Evolutionary conservation across 2,329 filamentous ascomycete genomes (phyloP).

Genomic region (Paecilomyces sp.): DNA sequence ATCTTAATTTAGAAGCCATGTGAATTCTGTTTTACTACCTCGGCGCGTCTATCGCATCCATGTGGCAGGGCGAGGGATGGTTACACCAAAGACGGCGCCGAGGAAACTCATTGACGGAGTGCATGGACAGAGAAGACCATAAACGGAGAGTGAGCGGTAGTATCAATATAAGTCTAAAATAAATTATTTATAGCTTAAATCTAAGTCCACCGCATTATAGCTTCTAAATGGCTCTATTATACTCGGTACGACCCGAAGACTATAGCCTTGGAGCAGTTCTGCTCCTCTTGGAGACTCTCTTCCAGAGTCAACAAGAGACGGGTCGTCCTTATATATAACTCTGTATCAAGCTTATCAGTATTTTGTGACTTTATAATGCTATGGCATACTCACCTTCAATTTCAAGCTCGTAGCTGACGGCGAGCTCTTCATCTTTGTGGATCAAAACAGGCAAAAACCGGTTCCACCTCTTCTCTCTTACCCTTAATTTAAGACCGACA

Average conservation of each 20-base stretch:
- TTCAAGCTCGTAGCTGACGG: slow-evolving; percentile 62
- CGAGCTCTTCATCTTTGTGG: slow-evolving; percentile 54
- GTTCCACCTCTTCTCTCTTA: slow-evolving; percentile 46
- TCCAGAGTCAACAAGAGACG: slow-evolving; percentile 61
- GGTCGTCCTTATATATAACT: slow-evolving; percentile 59
- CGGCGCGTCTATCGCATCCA: neutral
- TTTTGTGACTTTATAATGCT: neutral
- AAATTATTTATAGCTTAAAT: neutral
- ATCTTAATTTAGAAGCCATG: neutral
- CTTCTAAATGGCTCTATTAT: neutral
- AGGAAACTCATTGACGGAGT: neutral
- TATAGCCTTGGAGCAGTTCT: slow-evolving; percentile 56
- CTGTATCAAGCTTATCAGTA: slow-evolving; percentile 33
- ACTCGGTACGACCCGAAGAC: slow-evolving; percentile 22
- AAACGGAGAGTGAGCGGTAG: neutral
- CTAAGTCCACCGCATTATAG: neutral
- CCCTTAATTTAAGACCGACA: slow-evolving; percentile 62
- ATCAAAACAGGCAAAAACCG: slow-evolving; percentile 48
- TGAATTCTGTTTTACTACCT: neutral
- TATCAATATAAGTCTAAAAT: neutral
- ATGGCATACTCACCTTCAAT: slow-evolving; percentile 55
- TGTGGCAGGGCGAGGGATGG: neutral
- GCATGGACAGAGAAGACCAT: neutral
- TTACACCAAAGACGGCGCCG: neutral
- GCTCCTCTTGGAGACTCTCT: slow-evolving; percentile 54